Conservation (phyloP, 495 filamentous ascomycete species). For the Poronia punctata region DNA sequence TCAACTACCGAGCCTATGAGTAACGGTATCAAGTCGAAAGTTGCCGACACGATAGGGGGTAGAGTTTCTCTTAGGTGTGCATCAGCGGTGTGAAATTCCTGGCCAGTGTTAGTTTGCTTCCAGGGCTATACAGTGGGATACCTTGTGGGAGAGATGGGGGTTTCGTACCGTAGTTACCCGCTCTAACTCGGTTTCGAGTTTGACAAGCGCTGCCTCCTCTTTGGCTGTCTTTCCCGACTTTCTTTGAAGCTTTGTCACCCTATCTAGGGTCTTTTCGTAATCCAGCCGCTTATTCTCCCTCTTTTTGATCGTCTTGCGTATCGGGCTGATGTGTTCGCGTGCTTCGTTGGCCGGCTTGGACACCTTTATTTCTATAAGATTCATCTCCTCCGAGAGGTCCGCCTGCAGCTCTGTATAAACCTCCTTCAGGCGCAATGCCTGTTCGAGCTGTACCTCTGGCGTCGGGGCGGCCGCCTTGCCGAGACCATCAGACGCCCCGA, state of each 20-base stretch:
- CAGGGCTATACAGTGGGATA: not conserved
- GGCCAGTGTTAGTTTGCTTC: conserved; percentile 8
- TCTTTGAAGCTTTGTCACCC: conserved; percentile 61
- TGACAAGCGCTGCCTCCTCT: conserved; percentile 68
- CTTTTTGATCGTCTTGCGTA: conserved; percentile 90
- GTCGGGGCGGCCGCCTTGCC: conserved; percentile 54
- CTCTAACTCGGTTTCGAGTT: conserved; percentile 70
- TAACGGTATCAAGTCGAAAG: conserved; percentile 74
- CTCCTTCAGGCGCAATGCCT: conserved; percentile 59
- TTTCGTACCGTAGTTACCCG: conserved; percentile 55
- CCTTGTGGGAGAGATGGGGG: not conserved
- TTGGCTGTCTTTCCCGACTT: conserved; percentile 67
- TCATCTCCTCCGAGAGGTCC: conserved; percentile 70
- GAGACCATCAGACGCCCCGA: conserved; percentile 50
- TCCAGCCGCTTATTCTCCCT: conserved; percentile 85
- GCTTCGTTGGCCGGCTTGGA: conserved; percentile 67
- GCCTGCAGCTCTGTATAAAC: conserved; percentile 67
- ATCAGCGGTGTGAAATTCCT: conserved; percentile 81
- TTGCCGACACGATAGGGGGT: conserved; percentile 65
- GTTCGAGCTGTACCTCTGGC: conserved; percentile 53
- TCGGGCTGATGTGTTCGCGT: conserved; percentile 61
- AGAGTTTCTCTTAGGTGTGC: conserved; percentile 68
- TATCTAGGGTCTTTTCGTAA: conserved; percentile 73
- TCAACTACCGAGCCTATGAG: conserved; percentile 67
- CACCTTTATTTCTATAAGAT: conserved; percentile 63